Base-by-base conservation (phyloP, 768 basidiomycete species). In the Cyclocybe aegerita region DNA sequence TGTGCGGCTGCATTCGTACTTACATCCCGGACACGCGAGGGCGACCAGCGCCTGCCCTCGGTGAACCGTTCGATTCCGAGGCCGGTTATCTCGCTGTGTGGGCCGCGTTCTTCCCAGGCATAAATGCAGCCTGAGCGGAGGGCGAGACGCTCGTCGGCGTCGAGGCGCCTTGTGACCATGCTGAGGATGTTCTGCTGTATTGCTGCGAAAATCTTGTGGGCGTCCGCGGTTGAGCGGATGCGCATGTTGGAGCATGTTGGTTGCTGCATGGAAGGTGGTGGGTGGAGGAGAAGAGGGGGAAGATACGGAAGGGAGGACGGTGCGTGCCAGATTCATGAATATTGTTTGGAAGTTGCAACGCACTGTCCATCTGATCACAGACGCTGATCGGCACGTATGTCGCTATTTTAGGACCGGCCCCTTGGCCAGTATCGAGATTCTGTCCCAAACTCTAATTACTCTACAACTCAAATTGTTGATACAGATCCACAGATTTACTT, bases 11-110 rank as follows among this genome's bases (percentile, higher is more conserved):
- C n/a, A n/a, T 23, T 23, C 23, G 61, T 40, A 70, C 84, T 53
- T 61, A 88, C 88, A 66, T 92, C 90, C 66, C 90, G 80, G 50
- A 92, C 88, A 48, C 90, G 82, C 43, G 88, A 90, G 36, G 90
- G 84, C 37, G 86, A 87, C 90, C 90, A 92, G 56, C 85, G 78
- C 60, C 85, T 78, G 16, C 90, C 90, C 64, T 92, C 90, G 4
- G 90, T 92, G 68, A 90, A 92, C 29, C 90, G 79, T 62, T 92
- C 90, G 62, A 92, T 92, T 30, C 88, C 86, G 31, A 89, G 75
- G 10, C 88, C 88, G 2, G 85, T 87, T 10, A 88, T 80, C 65
- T 89, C 89, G 16, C 80, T 79, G 57, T 84, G 81, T 11, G 87
- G 84, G 16, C 81, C 81, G 42, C 88, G 75, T 62, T 90, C 88